Base-by-base conservation (phyloP, 2,329 filamentous ascomycete species). In the Phyllosticta citrichinensis region DNA sequence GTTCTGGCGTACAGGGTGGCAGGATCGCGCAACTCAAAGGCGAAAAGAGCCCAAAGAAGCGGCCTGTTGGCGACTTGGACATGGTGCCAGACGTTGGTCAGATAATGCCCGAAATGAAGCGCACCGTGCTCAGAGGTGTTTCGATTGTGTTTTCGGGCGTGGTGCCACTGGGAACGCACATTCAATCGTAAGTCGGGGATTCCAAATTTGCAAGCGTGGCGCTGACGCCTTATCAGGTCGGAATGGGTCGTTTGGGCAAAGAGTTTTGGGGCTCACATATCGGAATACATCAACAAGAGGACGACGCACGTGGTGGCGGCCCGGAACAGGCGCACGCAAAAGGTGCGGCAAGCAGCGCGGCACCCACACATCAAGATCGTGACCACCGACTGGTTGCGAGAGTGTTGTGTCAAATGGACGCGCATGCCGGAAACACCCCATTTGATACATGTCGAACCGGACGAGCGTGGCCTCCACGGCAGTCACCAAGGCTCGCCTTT, bases 91-190 rank as follows among this genome's bases (percentile, higher is more conserved):
- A 99, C 70, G 86, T 96, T 30, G 92, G 91, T 62, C 79, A 82
- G 53, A 85, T 97, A n/a, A 87, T 99, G 75, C 88, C 90, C 50
- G 76, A 81, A 55, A 84, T 97, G 70, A 97, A 97, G 77, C 77
- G 80, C 0, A 81, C 81, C 59, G 88, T 95, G 2, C 83, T 99
- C 0, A 82, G 81, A 22, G 88, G 86, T 14, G 84, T 89, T 11
- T 84, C 86, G 5, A 83, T 99, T 62, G 92, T 96, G 5, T 87
- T 97, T 65, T 96, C 93, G 0, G 94, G 94, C 0, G 86, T 99
- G 2, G 86, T 97, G 2, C 92, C 92, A 0, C 77, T 96, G 0
- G 89, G 89, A 5, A 83, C 88, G 47, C 87, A 93, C 67, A 85
- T 93, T 35, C 83, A 88, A 68, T 75, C 71, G 80, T 81, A 73